Evolutionary conservation across 345 rosid genomes (phyloP).

Genomic region (Murraya paniculata): DNA sequence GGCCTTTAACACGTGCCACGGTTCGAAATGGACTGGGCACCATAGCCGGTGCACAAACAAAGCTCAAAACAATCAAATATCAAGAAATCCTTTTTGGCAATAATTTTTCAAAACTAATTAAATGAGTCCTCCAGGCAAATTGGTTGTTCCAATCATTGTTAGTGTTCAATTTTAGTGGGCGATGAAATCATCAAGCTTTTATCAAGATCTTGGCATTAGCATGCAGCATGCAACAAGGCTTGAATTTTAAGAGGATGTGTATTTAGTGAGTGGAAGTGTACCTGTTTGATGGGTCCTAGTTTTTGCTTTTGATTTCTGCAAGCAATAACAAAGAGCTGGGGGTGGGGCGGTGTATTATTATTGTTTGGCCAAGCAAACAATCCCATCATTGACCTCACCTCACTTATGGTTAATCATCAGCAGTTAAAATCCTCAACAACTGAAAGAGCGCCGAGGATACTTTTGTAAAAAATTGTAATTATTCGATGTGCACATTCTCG

Average conservation of each 20-base stretch:
- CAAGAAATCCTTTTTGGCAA: constrained; percentile 3
- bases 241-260: too few species aligned
- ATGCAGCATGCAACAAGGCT: constrained; percentile 17
- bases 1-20: constrained; percentile 13
- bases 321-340: neutral
- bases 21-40: constrained; percentile 17
- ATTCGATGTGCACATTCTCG: neutral
- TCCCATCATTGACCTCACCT: constrained; percentile 6
- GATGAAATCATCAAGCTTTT: constrained; percentile 18
- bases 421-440: constrained; percentile 11
- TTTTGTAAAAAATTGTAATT: neutral
- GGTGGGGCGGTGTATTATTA: neutral
- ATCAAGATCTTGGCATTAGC: neutral
- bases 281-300: constrained; percentile 19
- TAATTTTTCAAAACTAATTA: neutral
- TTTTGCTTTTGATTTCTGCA: neutral
- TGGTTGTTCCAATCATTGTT: constrained; percentile 32
- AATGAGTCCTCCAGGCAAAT: constrained; percentile 27
- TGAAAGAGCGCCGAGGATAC: constrained; percentile 6
- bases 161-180: neutral
- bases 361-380: constrained; percentile 6
- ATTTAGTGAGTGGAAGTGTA: constrained; percentile 9
- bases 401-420: neutral
- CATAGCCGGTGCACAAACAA: constrained; percentile 15
- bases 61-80: neutral